Evolutionary conservation across 495 filamentous ascomycete genomes (phyloP), one percentile per base, ranked within the genome.

Genomic region (Neurospora sp.): DNA sequence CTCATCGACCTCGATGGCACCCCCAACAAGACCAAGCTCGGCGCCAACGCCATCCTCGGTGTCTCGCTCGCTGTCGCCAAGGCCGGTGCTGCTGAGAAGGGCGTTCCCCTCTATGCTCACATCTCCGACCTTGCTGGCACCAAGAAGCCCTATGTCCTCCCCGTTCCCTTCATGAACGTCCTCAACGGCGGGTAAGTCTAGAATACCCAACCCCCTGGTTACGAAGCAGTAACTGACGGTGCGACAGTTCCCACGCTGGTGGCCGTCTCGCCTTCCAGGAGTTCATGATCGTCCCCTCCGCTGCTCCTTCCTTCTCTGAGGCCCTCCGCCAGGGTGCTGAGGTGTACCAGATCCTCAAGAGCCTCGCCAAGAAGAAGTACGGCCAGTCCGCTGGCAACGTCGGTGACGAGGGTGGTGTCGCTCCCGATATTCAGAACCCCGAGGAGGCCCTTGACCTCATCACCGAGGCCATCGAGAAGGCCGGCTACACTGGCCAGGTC

Each of bases 151-250:
- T 99, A 97, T 80, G 96, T 99, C 73, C 91, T 99, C 12, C 96
- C 96, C 71, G 96, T 99, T 72, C 96, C 96, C 75, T 99, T 99
- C 92, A 93, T 94, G 94, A 99, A 99, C 87, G 96, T 99, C 81
- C 89, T 99, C 74, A 99, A 99, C 85, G 96, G 96, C 85, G 96
- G 96, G 81, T 86, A 78, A 74, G 82, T 81, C n/a, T 38, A 14
- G 3, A 6, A 10, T 14, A 2, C 37, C 42, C 18, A 48, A 31
- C 14, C 6, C 27, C 3, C 1, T 70, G 8, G 5, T 10, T 39
- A 8, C 39, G 11, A 31, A 31, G 18, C 37, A n/a, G 20, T 37
- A 20, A 72, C 82, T 85, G 40, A 86, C 77, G n/a, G 22, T 22
- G 27, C 39, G 70, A 65, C 73, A 88, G 87, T 75, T 98, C 95